A percentile compares a stretch with the other conserved stretches of the same genome.
These are phyloP conservation scores for Oryza meridionalis DNA, from an alignment of 176 grass and related monocot species.

Conservation along the genomic window DNA sequence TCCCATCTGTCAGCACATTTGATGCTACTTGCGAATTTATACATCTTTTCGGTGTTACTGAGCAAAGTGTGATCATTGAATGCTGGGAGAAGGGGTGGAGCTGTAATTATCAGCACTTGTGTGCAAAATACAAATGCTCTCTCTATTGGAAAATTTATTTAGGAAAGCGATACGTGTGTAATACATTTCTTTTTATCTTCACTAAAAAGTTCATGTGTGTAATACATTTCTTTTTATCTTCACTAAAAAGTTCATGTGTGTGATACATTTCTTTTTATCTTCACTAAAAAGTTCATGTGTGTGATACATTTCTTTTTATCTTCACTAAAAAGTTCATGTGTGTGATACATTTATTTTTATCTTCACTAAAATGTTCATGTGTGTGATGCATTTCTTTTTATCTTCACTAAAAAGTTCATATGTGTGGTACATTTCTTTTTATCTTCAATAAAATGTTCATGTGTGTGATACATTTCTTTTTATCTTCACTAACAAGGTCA, in stretches of 20 bases:
- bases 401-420: no score
- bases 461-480: not conserved
- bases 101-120: not conserved
- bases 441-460: no score
- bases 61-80: not conserved
- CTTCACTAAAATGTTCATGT: no score
- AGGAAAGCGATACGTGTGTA: not conserved
- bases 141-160: conserved; percentile 1
- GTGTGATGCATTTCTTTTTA: no score
- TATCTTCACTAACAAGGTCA: not conserved
- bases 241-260: no score
- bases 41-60: not conserved
- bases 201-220: not conserved
- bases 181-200: not conserved
- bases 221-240: no score
- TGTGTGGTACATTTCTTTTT: no score
- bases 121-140: not conserved
- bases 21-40: not conserved
- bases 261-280: no score
- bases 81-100: not conserved
- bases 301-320: no score
- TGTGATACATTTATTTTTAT: no score
- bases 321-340: no score
- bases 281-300: no score
- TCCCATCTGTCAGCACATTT: not conserved